These are phyloP conservation scores for Skeletonema potamos DNA, from an alignment of 108 stramenopile genomes.

Conservation along the genomic window DNA sequence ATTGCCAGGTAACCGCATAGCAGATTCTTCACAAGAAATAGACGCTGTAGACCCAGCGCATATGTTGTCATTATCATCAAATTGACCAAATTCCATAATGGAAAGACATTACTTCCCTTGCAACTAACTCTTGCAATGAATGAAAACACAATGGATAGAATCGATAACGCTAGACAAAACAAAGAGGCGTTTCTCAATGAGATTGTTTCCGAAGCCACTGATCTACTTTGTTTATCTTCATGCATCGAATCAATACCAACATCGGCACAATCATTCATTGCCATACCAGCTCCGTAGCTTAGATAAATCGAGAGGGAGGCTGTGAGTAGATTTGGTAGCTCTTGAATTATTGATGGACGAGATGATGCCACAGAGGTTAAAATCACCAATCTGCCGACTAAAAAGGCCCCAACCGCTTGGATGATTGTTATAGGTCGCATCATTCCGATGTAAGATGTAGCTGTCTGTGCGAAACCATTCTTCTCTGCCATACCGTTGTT, in stretches of 20 bases:
- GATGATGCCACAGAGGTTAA: background rate
- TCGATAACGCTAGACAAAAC: conserved; percentile 10
- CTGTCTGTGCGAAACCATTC: background rate
- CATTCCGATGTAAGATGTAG: conserved; percentile 1
- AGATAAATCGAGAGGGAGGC: conserved; percentile 33
- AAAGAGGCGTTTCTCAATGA: conserved; percentile 11
- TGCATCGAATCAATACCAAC: conserved; percentile 10
- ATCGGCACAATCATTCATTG: conserved; percentile 37
- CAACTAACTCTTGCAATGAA: background rate
- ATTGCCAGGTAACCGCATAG: conserved; percentile 36
- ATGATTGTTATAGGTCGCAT: conserved; percentile 38
- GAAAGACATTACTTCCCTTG: background rate
- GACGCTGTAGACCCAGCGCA: conserved; percentile 29
- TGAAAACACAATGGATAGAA: background rate
- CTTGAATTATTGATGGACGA: background rate
- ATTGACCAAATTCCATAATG: conserved; percentile 31
- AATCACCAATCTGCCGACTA: conserved; percentile 29
- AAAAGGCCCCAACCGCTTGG: conserved; percentile 34
- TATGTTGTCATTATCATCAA: conserved; percentile 26
- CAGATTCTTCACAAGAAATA: conserved; percentile 42
- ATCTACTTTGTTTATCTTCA: conserved; percentile 6
- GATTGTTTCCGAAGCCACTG: conserved; percentile 8
- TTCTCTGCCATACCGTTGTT: background rate
- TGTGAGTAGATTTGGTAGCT: background rate
- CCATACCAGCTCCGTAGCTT: conserved; percentile 40